Percentiles rank a stretch among this genome's conserved stretches.
These are phyloP conservation scores for Pseudogymnoascus sp. DNA, from an alignment of 2,329 filamentous ascomycete species.

Conservation along the genomic window DNA sequence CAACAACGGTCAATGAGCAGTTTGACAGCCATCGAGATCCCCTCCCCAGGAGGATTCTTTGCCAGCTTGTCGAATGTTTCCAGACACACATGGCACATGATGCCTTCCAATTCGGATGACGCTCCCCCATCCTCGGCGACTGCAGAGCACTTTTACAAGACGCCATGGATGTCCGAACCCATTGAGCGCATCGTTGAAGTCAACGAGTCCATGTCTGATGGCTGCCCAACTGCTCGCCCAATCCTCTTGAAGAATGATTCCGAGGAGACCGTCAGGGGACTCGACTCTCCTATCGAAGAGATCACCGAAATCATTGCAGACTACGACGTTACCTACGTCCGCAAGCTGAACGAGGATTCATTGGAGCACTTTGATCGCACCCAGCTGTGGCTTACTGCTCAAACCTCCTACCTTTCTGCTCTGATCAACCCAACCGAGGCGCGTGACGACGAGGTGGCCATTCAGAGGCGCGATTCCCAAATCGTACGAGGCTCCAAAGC, in stretches of 20 bases:
- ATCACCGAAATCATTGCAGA: conserved; percentile 59
- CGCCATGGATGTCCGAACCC: conserved; percentile 58
- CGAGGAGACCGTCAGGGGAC: conserved; percentile 32
- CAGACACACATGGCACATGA: conserved; percentile 73
- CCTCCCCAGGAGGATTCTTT: conserved; percentile 88
- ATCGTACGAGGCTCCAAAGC: conserved; percentile 7
- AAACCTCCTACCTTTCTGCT: conserved; percentile 66
- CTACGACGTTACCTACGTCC: conserved; percentile 67
- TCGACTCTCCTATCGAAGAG: conserved; percentile 33
- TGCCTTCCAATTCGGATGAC: conserved; percentile 42
- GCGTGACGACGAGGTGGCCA: conserved; percentile 23
- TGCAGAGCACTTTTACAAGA: conserved; percentile 85
- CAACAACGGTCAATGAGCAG: conserved; percentile 57
- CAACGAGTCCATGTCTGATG: conserved; percentile 40
- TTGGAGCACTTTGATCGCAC: conserved; percentile 76
- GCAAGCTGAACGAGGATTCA: conserved; percentile 62
- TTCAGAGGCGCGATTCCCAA: conserved; percentile 21
- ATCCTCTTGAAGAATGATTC: conserved; percentile 32
- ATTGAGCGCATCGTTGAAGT: conserved; percentile 50
- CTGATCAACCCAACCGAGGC: conserved; percentile 50
- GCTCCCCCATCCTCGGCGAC: conserved; percentile 73
- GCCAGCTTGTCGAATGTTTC: conserved; percentile 68
- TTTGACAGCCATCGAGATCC: conserved; percentile 76
- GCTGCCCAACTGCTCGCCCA: conserved; percentile 60
- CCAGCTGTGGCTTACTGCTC: conserved; percentile 75